Percentiles rank a stretch among this genome's conserved stretches.
Conservation (phyloP, 805 yeast species). For the Teunomyces stri region DNA sequence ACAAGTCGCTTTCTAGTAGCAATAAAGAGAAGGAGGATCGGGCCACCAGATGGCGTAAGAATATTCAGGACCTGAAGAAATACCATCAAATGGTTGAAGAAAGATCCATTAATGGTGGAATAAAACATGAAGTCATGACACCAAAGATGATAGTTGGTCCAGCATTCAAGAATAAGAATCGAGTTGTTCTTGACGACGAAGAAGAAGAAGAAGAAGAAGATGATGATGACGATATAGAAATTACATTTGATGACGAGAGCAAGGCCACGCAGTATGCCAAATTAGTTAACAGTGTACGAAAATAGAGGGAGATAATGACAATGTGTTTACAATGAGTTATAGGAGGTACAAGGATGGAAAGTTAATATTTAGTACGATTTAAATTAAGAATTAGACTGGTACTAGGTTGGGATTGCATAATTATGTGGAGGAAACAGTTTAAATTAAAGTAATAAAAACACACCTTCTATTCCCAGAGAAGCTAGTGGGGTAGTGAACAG, state of each 20-base stretch:
- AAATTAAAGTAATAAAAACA: background rate
- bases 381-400: background rate
- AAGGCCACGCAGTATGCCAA: constrained; percentile 10
- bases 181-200: constrained; percentile 8
- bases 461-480: too few species aligned
- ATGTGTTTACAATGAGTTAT: too few species aligned
- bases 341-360: too few species aligned
- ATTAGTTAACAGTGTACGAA: background rate
- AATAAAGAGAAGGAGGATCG: constrained; percentile 14
- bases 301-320: background rate
- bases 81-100: constrained; percentile 13
- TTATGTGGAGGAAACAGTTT: background rate
- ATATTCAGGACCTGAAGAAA: constrained; percentile 15
- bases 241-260: constrained; percentile 26
- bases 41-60: constrained; percentile 23
- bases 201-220: constrained; percentile 8
- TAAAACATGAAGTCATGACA: background rate
- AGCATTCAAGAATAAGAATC: constrained; percentile 2
- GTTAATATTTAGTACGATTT: background rate
- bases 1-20: constrained; percentile 16
- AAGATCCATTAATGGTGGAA: constrained; percentile 8
- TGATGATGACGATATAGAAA: constrained; percentile 28
- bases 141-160: background rate
- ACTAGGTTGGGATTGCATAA: background rate
- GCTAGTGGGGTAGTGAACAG: background rate